Evolutionary conservation across 306 rosid species (phyloP).

Genomic region (Amphicarpaea edgeworthii): DNA sequence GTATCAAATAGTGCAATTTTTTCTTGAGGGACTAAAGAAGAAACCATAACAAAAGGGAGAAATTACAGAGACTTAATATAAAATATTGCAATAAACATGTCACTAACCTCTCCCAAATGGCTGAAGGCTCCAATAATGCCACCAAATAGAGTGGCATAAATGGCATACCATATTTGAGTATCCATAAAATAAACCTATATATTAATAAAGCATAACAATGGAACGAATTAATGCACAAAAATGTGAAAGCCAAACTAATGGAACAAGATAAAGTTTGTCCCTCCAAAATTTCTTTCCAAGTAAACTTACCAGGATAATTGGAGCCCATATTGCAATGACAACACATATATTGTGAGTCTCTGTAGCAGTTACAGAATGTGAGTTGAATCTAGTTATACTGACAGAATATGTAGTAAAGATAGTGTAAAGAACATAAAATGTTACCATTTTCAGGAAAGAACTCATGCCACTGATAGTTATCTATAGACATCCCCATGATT

Average conservation of each 20-base stretch:
- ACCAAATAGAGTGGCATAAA: slow-evolving; percentile 89
- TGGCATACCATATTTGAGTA: slow-evolving; percentile 98
- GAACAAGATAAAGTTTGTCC: slow-evolving; percentile 34
- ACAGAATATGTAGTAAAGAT: slow-evolving; percentile 36
- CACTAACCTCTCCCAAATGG: slow-evolving; percentile 98
- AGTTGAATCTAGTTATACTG: slow-evolving; percentile 42
- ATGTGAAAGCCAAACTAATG: slow-evolving; percentile 35
- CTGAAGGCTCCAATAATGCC: slow-evolving; percentile 96
- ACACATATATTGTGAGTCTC: slow-evolving; percentile 67
- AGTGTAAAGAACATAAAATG: slow-evolving; percentile 36
- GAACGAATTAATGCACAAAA: slow-evolving; percentile 27
- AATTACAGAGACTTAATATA: slow-evolving; percentile 29
- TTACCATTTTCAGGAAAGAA: slow-evolving; percentile 90
- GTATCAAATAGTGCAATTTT: slow-evolving; percentile 4
- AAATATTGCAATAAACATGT: slow-evolving; percentile 21
- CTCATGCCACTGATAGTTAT: slow-evolving; percentile 93
- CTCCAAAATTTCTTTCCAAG: slow-evolving; percentile 23
- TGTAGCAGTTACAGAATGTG: slow-evolving; percentile 50
- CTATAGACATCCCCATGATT: slow-evolving; percentile 74
- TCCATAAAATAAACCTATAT: slow-evolving; percentile 95
- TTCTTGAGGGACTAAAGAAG: slow-evolving; percentile 7
- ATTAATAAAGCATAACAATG: slow-evolving; percentile 44
- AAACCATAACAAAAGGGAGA: slow-evolving; percentile 6
- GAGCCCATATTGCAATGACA: slow-evolving; percentile 93
- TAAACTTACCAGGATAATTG: slow-evolving; percentile 87